Conservation (phyloP, 768 basidiomycete species). For the Candolleomyces aberdarensis region DNA sequence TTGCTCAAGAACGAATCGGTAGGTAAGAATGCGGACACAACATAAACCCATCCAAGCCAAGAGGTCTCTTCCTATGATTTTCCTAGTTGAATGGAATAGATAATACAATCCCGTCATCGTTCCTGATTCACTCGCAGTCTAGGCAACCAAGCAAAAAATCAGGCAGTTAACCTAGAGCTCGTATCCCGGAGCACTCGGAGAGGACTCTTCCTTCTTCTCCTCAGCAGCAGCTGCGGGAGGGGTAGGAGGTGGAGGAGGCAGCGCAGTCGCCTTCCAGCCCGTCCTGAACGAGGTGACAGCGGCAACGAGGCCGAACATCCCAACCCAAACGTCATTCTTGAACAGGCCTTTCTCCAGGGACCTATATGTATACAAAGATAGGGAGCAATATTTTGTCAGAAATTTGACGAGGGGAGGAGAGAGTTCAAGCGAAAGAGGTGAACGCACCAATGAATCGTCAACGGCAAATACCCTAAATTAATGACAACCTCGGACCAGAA, state of each 20-base stretch:
- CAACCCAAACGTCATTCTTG: slow-evolving; percentile 57
- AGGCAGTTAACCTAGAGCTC: neutral
- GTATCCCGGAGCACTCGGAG: neutral
- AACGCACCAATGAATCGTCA: slow-evolving; percentile 77
- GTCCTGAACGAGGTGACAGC: slow-evolving; percentile 61
- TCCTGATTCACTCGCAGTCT: no score
- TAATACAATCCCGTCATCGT: no score
- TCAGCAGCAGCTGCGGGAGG: slow-evolving; percentile 13
- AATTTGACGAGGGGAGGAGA: no score
- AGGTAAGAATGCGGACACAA: no score
- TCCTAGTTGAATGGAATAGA: no score
- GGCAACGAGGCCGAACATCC: slow-evolving; percentile 42
- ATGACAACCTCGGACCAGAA: slow-evolving; percentile 70
- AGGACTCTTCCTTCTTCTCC: slow-evolving; percentile 17
- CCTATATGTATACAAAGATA: slow-evolving; percentile 36
- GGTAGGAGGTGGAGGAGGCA: slow-evolving; percentile 26
- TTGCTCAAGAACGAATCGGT: no score
- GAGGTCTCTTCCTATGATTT: no score
- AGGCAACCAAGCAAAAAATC: no score
- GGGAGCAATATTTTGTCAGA: no score
- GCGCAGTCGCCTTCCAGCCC: slow-evolving; percentile 70
- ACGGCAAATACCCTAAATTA: slow-evolving; percentile 75
- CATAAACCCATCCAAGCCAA: no score
- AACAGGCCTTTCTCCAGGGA: slow-evolving; percentile 68
- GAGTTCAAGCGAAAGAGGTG: neutral